Evolutionary conservation across 495 filamentous ascomycete genomes (phyloP).

Genomic region (Hypoxylon intermedium): DNA sequence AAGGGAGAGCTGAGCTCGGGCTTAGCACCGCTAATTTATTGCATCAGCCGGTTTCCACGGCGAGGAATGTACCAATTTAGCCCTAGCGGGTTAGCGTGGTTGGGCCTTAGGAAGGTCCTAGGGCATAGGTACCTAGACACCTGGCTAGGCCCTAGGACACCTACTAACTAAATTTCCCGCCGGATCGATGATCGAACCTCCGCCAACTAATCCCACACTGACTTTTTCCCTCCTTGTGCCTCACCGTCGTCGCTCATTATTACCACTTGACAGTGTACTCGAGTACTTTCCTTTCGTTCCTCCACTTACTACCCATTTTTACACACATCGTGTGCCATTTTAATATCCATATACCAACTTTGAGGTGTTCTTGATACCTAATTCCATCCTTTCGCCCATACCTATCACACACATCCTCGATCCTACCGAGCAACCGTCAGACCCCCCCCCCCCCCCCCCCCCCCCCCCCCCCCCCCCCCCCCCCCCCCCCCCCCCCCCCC

Average conservation of each 20-base stretch:
- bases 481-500: too few relatives aligned
- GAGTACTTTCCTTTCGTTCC: not conserved
- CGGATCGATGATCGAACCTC: slow-evolving; percentile 9
- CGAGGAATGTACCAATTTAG: slow-evolving; percentile 3
- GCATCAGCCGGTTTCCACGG: slow-evolving; percentile 9
- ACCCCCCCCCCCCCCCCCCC: too few relatives aligned
- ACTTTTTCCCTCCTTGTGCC: slow-evolving; percentile 19
- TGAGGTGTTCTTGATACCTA: slow-evolving; percentile 30
- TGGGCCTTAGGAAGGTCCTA: not conserved
- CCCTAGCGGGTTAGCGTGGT: not conserved
- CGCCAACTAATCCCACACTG: slow-evolving; percentile 11
- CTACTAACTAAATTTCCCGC: slow-evolving; percentile 9
- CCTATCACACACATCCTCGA: slow-evolving; percentile 23
- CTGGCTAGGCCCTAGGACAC: not conserved
- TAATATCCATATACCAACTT: slow-evolving; percentile 7
- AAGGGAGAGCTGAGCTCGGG: slow-evolving; percentile 26
- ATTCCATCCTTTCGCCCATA: slow-evolving; percentile 18
- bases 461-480: too few relatives aligned
- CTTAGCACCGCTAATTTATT: slow-evolving; percentile 22
- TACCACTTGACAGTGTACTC: slow-evolving; percentile 3
- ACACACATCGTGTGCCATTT: slow-evolving; percentile 1
- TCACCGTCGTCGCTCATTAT: slow-evolving; percentile 31
- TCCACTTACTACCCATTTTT: slow-evolving; percentile 1
- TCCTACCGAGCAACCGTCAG: slow-evolving; percentile 21
- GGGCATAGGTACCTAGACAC: too few relatives aligned